Evolutionary conservation across 495 filamentous ascomycete species (phyloP).

Genomic region (Talaromyces stipitatus): DNA sequence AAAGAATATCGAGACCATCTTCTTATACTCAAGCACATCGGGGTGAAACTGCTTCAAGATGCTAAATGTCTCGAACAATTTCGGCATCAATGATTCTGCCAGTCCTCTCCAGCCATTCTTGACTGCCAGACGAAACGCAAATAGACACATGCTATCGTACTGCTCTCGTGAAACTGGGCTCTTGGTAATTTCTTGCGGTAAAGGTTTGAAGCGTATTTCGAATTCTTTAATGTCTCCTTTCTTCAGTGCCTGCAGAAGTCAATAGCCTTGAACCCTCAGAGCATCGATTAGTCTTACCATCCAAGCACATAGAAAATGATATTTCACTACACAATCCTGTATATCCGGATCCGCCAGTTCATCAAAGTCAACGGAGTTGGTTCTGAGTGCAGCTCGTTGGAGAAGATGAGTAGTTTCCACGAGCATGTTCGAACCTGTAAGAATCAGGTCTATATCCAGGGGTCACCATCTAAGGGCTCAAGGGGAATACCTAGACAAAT

Average conservation of each 20-base stretch:
- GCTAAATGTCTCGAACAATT: conserved; percentile 54
- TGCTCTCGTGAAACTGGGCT: conserved; percentile 49
- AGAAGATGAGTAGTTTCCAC: conserved; percentile 50
- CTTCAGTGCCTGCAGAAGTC: conserved; percentile 53
- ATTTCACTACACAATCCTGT: conserved; percentile 36
- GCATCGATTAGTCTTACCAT: conserved; percentile 41
- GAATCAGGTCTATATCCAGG: conserved; percentile 12
- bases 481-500: not conserved
- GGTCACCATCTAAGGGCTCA: not conserved
- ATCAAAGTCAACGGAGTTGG: conserved; percentile 42
- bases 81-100: conserved; percentile 67
- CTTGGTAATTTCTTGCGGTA: conserved; percentile 24
- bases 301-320: conserved; percentile 59
- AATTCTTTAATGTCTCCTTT: conserved; percentile 65
- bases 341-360: conserved; percentile 10
- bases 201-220: conserved; percentile 65
- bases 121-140: conserved; percentile 59
- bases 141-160: conserved; percentile 65
- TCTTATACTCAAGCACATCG: conserved; percentile 30
- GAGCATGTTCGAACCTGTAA: conserved; percentile 41
- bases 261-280: not conserved
- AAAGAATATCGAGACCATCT: not conserved
- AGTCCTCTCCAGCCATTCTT: conserved; percentile 40
- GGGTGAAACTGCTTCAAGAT: conserved; percentile 45
- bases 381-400: conserved; percentile 56